Percentiles rank a stretch among this genome's conserved stretches.
phyloP scores from a whole-genome alignment of 345 rosid species.

The Syzygium oleosum region DNA sequence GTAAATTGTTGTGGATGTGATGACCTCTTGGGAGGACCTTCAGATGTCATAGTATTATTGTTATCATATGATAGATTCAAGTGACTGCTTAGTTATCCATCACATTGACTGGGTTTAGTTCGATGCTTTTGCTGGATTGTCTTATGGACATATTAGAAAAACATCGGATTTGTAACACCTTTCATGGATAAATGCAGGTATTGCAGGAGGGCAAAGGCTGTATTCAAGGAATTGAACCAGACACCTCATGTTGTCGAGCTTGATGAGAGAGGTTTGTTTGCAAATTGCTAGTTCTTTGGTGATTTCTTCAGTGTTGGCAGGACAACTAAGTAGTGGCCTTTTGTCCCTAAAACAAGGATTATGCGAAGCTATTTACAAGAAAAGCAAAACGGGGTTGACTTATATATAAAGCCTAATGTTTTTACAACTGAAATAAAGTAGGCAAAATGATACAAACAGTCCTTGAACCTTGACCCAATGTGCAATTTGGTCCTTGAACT shows the following conservation, averaged over 20 bases:
- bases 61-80: background rate
- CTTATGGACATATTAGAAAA: background rate
- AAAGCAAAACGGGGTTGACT: background rate
- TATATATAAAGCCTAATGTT: background rate
- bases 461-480: too few relatives aligned
- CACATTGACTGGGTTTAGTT: background rate
- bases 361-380: background rate
- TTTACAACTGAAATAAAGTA: background rate
- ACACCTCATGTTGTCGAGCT: conserved; percentile 77
- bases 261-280: conserved; percentile 63
- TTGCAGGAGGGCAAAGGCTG: conserved; percentile 75
- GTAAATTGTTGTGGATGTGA: background rate
- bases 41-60: background rate
- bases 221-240: conserved; percentile 65
- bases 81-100: background rate
- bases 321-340: background rate
- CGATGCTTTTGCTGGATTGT: background rate
- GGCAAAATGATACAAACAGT: too few relatives aligned
- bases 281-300: background rate
- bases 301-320: background rate
- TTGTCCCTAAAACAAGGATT: background rate
- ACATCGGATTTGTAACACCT: background rate
- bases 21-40: background rate
- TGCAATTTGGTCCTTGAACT: too few relatives aligned
- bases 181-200: conserved; percentile 36